Evolutionary conservation across 1,139 yeast genomes (phyloP), one percentile per base, ranked within the genome.

Genomic region (Blastobotrys elegans): DNA sequence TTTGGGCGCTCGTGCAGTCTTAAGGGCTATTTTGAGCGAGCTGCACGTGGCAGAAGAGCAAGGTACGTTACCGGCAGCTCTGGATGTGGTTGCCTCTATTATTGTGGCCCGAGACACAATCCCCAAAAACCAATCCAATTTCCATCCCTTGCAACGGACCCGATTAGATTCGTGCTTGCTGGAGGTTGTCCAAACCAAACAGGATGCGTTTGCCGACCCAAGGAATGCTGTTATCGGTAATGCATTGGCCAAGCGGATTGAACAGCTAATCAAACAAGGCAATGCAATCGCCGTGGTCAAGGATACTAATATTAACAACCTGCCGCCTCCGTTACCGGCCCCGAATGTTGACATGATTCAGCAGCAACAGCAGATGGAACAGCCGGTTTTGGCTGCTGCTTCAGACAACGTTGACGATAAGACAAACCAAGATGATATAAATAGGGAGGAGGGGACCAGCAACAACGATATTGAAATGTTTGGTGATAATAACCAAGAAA

Each of bases 1-100:
- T 73, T 79, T 63, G 76, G 81, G 65, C 80, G 85, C 79, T 72
- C 77, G 71, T 86, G 48, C 48, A 7, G 60, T 60, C 3, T 44
- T 61, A 14, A 46, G 50, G 24, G 47, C 54, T 21, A 38, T 62
- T 26, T 49, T 62, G 11, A 63, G 58, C 27, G 61, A 57, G 43
- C 51, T 62, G 7, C 60, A 56, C 14, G 48, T 51, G n/a, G 57
- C 63, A 0, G 58, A 58, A 21, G 46, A 53, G 10, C 59, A 55
- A 36, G 61, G 62, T 3, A 52, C 57, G 7, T 53, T 56, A 31
- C 51, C 49, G 14, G 47, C 53, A 43, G 50, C 58, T 1, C 40
- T 60, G 45, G 63, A 60, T 21, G 57, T 56, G 17, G 47, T 56
- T 2, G 48, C 61, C 8, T 48, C 55, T 1, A 24, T 56, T 27